Evolutionary conservation across 2,329 filamentous ascomycete species (phyloP).

Genomic region (Lecanicillium sp.): DNA sequence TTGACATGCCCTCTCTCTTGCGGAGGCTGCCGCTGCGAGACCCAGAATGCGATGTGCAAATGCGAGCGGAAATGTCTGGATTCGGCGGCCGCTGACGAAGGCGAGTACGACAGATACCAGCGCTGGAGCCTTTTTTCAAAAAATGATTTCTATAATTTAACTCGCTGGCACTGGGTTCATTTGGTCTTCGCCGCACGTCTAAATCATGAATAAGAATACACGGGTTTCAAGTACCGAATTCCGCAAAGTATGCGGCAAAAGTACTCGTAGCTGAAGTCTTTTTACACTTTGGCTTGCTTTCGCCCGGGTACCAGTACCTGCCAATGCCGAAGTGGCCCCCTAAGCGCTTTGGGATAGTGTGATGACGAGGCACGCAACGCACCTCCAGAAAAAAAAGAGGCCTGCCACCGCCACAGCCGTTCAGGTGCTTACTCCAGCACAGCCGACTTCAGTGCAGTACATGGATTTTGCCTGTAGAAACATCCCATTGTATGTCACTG

Average conservation of each 20-base stretch:
- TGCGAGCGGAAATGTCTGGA: background rate
- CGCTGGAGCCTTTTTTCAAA: background rate
- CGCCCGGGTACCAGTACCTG: slow-evolving; percentile 13
- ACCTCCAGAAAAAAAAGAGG: too few species aligned
- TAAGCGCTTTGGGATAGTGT: slow-evolving; percentile 16
- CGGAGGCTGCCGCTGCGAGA: background rate
- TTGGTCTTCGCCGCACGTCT: background rate
- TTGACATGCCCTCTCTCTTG: background rate
- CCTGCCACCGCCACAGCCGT: too few species aligned
- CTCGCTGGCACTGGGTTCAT: background rate
- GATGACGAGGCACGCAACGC: slow-evolving; percentile 29
- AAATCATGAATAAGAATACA: too few species aligned
- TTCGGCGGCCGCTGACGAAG: background rate
- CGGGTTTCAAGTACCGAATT: too few species aligned
- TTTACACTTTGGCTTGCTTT: slow-evolving; percentile 5
- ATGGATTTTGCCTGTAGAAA: too few species aligned
- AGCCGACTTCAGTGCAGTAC: too few species aligned
- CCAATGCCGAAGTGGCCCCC: slow-evolving; percentile 6
- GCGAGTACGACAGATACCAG: background rate
- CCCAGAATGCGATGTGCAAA: background rate
- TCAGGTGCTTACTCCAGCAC: too few species aligned
- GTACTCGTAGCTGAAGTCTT: slow-evolving; percentile 9
- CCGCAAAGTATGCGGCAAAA: too few species aligned
- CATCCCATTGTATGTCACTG: too few species aligned
- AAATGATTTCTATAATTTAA: background rate